Percentiles rank a stretch among this genome's conserved stretches.
Conservation (phyloP, 495 filamentous ascomycete species). For the Aspergillus biplanus region DNA sequence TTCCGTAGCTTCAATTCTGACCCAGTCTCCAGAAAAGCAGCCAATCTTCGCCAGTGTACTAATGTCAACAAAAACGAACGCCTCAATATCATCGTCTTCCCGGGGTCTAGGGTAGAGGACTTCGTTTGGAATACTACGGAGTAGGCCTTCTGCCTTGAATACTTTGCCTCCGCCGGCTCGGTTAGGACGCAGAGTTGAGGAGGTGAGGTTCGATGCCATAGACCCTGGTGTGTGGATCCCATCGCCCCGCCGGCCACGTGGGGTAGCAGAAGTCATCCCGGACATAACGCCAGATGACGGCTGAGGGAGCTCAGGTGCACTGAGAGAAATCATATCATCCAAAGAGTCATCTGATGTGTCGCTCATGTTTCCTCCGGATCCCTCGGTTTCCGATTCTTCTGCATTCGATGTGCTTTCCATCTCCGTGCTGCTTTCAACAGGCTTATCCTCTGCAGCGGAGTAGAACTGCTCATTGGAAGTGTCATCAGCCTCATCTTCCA, state of each 20-base stretch:
- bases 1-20: conserved; percentile 74
- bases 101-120: conserved; percentile 81
- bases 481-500: conserved; percentile 73
- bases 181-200: conserved; percentile 71
- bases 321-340: conserved; percentile 83
- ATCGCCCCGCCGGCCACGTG: conserved; percentile 63
- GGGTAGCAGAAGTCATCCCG: conserved; percentile 71
- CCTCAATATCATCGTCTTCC: conserved; percentile 85
- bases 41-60: conserved; percentile 82
- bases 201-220: conserved; percentile 82
- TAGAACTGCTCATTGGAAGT: conserved; percentile 87
- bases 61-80: conserved; percentile 85
- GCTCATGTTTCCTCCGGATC: conserved; percentile 54
- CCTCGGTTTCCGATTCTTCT: conserved; percentile 58
- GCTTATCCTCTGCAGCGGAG: conserved; percentile 79
- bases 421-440: conserved; percentile 60
- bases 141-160: conserved; percentile 80
- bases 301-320: conserved; percentile 73
- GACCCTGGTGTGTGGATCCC: conserved; percentile 78
- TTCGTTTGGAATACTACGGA: conserved; percentile 72
- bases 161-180: conserved; percentile 58
- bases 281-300: conserved; percentile 70
- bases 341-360: conserved; percentile 78
- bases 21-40: conserved; percentile 98
- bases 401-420: conserved; percentile 55